A percentile compares a stretch with the other conserved stretches of the same genome.
These are phyloP conservation scores for Hericium erinaceus DNA, from an alignment of 768 basidiomycete genomes.

Conservation along the genomic window DNA sequence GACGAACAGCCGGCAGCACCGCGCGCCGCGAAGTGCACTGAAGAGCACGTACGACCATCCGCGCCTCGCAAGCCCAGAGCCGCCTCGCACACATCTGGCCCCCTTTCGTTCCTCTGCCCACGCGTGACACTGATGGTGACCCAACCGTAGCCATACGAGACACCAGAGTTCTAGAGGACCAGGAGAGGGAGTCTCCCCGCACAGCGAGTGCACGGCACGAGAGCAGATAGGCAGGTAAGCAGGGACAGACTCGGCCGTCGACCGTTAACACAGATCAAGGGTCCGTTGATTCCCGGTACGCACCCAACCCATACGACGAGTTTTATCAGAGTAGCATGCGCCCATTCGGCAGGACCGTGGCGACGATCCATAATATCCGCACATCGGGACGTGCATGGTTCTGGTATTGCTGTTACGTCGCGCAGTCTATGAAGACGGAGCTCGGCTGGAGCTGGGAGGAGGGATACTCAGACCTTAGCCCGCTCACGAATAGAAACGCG, in stretches of 20 bases:
- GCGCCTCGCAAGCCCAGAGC: not conserved
- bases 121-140: not conserved
- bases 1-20: not conserved
- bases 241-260: not conserved
- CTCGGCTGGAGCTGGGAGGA: not conserved
- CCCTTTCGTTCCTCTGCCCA: not conserved
- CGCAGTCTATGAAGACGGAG: not conserved
- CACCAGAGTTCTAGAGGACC: not conserved
- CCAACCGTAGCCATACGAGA: not conserved
- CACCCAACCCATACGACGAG: not conserved
- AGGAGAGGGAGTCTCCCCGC: not conserved
- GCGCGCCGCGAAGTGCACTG: not conserved
- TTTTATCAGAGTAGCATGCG: not conserved
- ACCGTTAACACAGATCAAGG: not conserved
- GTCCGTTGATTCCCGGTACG: not conserved
- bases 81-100: not conserved
- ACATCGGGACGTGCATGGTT: not conserved
- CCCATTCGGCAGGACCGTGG: not conserved
- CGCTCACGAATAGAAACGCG: not conserved
- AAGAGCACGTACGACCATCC: not conserved
- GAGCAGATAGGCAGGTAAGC: too few species aligned
- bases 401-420: not conserved
- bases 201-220: not conserved
- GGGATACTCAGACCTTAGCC: not conserved
- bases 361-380: not conserved